Evolutionary conservation across 208 protist species (phyloP).

Genomic region (Borovskyia barvae): DNA sequence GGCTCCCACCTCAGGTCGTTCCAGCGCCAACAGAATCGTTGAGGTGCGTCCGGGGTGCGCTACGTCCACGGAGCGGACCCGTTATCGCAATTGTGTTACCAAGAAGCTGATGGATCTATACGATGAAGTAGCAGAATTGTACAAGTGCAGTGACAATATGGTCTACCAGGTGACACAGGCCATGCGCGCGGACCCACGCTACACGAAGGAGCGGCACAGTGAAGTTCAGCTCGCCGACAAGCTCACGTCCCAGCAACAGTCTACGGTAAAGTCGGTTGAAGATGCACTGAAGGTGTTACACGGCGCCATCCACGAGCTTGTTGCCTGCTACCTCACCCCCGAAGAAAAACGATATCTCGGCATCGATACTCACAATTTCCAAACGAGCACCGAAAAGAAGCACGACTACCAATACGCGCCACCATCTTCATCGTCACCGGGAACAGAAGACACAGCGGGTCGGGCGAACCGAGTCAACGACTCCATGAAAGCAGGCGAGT

Average conservation of each 20-base stretch:
- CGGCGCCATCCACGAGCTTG: constrained; percentile 53
- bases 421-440: background rate
- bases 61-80: constrained; percentile 20
- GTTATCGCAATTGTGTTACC: constrained; percentile 59
- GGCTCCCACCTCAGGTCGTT: background rate
- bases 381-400: constrained; percentile 48
- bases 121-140: constrained; percentile 48
- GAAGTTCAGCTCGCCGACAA: constrained; percentile 36
- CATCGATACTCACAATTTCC: constrained; percentile 73
- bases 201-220: constrained; percentile 35
- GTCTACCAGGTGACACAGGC: constrained; percentile 35
- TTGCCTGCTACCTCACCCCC: constrained; percentile 58
- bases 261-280: constrained; percentile 45
- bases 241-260: constrained; percentile 49
- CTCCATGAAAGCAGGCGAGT: no score
- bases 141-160: constrained; percentile 49
- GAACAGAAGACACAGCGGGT: no score
- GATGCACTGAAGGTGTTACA: constrained; percentile 33
- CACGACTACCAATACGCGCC: constrained; percentile 70
- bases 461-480: no score
- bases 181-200: constrained; percentile 75
- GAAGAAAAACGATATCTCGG: constrained; percentile 85
- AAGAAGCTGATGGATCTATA: constrained; percentile 56
- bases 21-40: constrained; percentile 1
- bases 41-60: constrained; percentile 22